These are phyloP conservation scores for Papilionanthe hybrid DNA, from an alignment of 116 monocot species.

Conservation along the genomic window DNA sequence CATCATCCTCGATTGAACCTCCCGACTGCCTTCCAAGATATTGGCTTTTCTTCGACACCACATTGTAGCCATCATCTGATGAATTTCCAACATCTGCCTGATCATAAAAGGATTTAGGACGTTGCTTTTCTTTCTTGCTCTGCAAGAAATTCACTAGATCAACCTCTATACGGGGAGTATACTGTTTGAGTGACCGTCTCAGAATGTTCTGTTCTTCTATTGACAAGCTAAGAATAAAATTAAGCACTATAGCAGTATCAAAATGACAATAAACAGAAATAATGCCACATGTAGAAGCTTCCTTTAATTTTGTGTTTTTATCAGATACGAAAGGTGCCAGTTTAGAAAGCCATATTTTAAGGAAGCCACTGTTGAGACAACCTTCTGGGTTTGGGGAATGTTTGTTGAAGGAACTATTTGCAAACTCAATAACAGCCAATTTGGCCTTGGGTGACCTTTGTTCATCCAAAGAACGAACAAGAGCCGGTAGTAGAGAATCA, in stretches of 20 bases:
- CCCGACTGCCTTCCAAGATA: slow-evolving; percentile 64
- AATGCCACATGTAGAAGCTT: slow-evolving; percentile 79
- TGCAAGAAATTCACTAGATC: slow-evolving; percentile 89
- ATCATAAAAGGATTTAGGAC: slow-evolving; percentile 74
- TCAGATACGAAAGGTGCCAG: slow-evolving; percentile 80
- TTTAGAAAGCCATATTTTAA: slow-evolving; percentile 97
- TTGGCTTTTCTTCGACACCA: slow-evolving; percentile 61
- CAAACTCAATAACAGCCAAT: slow-evolving; percentile 91
- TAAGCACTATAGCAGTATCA: slow-evolving; percentile 85
- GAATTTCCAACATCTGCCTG: slow-evolving; percentile 83
- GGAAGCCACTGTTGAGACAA: slow-evolving; percentile 68
- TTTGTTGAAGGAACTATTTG: slow-evolving; percentile 90
- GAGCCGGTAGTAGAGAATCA: slow-evolving; percentile 84
- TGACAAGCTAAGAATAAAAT: slow-evolving; percentile 74
- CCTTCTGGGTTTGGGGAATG: slow-evolving; percentile 59
- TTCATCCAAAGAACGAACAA: slow-evolving; percentile 90
- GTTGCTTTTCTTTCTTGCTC: slow-evolving; percentile 87
- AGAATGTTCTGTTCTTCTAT: slow-evolving; percentile 85
- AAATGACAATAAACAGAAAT: slow-evolving; percentile 84
- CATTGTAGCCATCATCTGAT: slow-evolving; percentile 72
- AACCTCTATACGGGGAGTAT: slow-evolving; percentile 96
- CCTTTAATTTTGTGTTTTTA: slow-evolving; percentile 94
- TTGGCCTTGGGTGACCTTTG: slow-evolving; percentile 98
- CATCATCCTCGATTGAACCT: slow-evolving; percentile 69
- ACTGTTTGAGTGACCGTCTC: slow-evolving; percentile 83